Conservation (phyloP, 2,329 filamentous ascomycete genomes). For the Calonectria naviculata region DNA sequence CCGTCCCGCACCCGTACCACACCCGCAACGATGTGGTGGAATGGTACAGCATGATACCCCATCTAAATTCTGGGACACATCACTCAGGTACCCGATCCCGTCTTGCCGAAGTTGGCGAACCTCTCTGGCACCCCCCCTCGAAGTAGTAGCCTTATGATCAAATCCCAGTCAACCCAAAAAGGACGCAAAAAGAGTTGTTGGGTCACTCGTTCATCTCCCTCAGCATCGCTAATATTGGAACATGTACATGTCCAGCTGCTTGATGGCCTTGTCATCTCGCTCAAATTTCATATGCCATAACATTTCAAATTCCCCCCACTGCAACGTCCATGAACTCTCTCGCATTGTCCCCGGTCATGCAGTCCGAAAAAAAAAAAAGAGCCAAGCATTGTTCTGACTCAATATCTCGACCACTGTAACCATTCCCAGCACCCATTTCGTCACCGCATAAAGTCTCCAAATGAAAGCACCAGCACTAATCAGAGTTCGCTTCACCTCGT, state of each 20-base stretch:
- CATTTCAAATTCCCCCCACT: not conserved
- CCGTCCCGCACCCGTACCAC: not conserved
- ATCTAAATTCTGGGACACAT: not conserved
- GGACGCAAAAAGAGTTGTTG: constrained; percentile 14
- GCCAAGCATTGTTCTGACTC: not conserved
- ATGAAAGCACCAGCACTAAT: constrained; percentile 25
- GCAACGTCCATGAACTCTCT: not conserved
- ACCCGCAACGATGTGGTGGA: not conserved
- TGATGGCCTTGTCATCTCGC: not conserved
- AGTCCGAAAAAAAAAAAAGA: constrained; percentile 1
- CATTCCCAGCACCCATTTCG: constrained; percentile 16
- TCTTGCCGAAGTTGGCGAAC: constrained; percentile 14
- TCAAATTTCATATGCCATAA: not conserved
- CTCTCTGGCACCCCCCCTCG: not conserved
- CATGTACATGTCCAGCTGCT: not conserved
- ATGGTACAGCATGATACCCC: not conserved
- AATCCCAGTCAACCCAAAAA: constrained; percentile 10
- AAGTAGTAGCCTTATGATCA: not conserved
- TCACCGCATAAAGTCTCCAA: constrained; percentile 37
- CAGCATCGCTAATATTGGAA: not conserved
- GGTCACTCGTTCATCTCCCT: not conserved
- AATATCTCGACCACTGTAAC: not conserved
- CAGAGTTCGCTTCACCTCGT: constrained; percentile 12
- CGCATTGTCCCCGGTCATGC: constrained; percentile 21
- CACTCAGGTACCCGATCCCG: constrained; percentile 17